Evolutionary conservation across 225 moss, liverwort and hornwort species (phyloP), one percentile per base, ranked within the genome.

Genomic region (Bryum argenteum): DNA sequence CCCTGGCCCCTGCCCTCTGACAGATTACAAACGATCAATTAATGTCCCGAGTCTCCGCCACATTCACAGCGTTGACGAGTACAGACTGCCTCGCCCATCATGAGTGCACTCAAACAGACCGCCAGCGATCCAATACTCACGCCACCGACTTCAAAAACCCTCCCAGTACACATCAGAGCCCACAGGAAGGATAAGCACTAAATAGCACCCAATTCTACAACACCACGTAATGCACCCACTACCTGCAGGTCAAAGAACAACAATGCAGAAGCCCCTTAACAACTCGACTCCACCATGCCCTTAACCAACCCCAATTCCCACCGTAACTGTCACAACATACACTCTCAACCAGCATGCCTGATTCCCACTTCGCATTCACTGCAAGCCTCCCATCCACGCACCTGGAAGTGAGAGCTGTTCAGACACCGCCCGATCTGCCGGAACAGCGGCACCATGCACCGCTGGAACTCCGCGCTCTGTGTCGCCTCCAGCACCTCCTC

Each of bases 401-500:
- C 95, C 91, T 96, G 95, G 72, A 95, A 95, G 76, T 95, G 95
- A 43, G 95, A 92, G 61, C 96, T 96, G 87, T 91, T 96, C 70
- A 96, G 82, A 73, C 96, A 93, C 53, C 93, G 96, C 79, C 91
- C 85, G 73, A 93, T 85, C 88, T 96, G 96, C 78, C 91, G 88
- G 68, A 96, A 96, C 71, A 96, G 63, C 44, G 93, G 96, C 50
- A 82, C 87, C 96, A 96, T 96, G 77, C 96, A 96, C 62, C 96
- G 90, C 82, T 93, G 96, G 61, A 96, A 96, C 83, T 96, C 96
- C 22, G 91, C 93, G 69, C 89, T 89, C 82, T 96, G 96, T 48
- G 96, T 96, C 58, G 96, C 96, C 80, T 96, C 96, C 87, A 96
- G 73, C 13, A 96, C 96, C 71, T 96, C 96, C 81, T 96, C 96